These are phyloP conservation scores for Pigoraptor vietnamica DNA, from an alignment of 78 protist species.

Conservation along the genomic window DNA sequence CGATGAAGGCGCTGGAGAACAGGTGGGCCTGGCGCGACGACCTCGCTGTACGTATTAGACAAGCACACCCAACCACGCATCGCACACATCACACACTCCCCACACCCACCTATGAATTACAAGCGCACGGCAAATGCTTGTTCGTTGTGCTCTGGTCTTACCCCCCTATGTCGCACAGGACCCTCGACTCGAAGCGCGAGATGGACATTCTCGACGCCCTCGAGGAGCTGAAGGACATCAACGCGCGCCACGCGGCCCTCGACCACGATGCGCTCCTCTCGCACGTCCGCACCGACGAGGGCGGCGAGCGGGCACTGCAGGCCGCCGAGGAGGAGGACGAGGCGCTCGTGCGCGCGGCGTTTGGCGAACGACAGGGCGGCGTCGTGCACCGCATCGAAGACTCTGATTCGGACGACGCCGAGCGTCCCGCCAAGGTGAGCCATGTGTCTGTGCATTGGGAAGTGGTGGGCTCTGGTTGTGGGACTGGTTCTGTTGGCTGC, in stretches of 20 bases:
- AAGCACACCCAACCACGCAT: too few species aligned
- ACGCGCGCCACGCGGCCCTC: conserved; percentile 25
- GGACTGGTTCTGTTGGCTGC: too few species aligned
- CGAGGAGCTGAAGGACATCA: conserved; percentile 70
- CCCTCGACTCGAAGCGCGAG: conserved; percentile 78
- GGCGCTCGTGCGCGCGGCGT: not conserved
- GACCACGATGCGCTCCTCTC: conserved; percentile 1
- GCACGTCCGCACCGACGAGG: not conserved
- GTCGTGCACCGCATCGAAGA: not conserved
- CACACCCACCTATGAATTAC: too few species aligned
- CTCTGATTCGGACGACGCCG: not conserved
- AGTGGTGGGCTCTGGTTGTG: too few species aligned
- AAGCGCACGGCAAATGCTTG: too few species aligned
- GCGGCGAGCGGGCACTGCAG: not conserved
- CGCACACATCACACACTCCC: too few species aligned
- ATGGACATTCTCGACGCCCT: conserved; percentile 88
- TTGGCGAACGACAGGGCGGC: not conserved
- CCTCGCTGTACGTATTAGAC: too few species aligned
- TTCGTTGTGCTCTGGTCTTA: too few species aligned
- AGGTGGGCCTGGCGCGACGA: too few species aligned
- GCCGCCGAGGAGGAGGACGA: not conserved
- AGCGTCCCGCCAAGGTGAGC: not conserved
- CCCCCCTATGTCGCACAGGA: too few species aligned
- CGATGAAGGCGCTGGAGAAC: conserved; percentile 71
- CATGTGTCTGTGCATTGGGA: not conserved